Base-by-base conservation (phyloP, 2,329 filamentous ascomycete species). In the Ascochyta viciae-villosae region DNA sequence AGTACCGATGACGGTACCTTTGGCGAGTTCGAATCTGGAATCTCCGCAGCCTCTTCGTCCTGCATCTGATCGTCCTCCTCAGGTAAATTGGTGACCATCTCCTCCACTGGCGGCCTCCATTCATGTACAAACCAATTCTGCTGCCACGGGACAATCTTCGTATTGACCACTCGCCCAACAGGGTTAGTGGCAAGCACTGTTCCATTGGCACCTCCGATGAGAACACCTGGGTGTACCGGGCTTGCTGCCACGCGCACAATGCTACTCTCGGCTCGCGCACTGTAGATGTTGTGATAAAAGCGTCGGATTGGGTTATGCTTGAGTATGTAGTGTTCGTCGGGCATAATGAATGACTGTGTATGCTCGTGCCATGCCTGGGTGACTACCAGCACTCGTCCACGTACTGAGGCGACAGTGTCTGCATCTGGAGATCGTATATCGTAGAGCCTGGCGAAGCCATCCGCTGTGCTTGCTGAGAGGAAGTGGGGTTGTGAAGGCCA, bases 81-180 rank as follows among this genome's bases (percentile, higher is more conserved):
- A 37, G 42, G 27, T 35, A 52, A 35, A 16, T 58, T 46, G n/a
- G 45, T 26, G 0, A 51, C 26, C 44, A 66, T 34, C 2, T 63
- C 31, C 0, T 62, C 55, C n/a, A 71, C 52, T 1, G 64, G 57
- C 3, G 57, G 56, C 19, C 78, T 66, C 83, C 84, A 88, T 51
- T 86, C 83, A 62, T 87, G 84, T 23, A 75, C 70, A 61, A 87
- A 87, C 82, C 85, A 85, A 6, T 74, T 80, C 59, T 85, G 82
- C 54, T 84, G 78, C 76, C 78, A 85, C 10, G 81, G 78, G 8
- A 77, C 74, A 9, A 78, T 77, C 59, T 84, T 85, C 13, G 76
- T 70, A 51, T 82, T 80, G 16, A 83, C 60, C 3, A 85, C 68
- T 39, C 81, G 79, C 9, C 78, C 76, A 33, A 86, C 67, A 0